These are phyloP conservation scores for Striga asiatica DNA, from an alignment of 257 asterid species.

Conservation along the genomic window DNA sequence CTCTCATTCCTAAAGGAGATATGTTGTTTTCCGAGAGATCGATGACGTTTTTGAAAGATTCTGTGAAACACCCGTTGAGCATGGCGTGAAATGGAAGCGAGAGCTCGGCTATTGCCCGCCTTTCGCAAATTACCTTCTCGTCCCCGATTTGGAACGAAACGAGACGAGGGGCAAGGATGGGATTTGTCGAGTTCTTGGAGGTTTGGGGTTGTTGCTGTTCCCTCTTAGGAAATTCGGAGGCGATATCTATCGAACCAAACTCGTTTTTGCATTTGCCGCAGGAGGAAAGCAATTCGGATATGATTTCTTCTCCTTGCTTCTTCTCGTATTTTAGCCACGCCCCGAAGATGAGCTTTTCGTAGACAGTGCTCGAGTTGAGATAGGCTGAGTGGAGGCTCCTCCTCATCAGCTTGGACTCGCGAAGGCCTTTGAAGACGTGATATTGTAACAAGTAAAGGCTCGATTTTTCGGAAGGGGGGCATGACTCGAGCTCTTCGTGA, in stretches of 20 bases:
- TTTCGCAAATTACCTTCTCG: constrained; percentile 61
- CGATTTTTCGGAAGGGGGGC: constrained; percentile 55
- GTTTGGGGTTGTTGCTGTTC: constrained; percentile 13
- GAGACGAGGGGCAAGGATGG: constrained; percentile 16
- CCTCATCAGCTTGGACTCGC: constrained; percentile 80
- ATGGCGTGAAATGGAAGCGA: constrained; percentile 89
- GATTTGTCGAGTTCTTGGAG: constrained; percentile 9
- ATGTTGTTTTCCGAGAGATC: constrained; percentile 79
- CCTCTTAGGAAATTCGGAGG: constrained; percentile 70
- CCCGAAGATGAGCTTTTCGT: constrained; percentile 78
- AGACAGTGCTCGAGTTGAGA: constrained; percentile 57
- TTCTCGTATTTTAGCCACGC: constrained; percentile 94
- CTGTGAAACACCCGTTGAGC: constrained; percentile 89
- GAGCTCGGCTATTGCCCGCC: constrained; percentile 65
- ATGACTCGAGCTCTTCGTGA: constrained; percentile 90
- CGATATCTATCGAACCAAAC: constrained; percentile 56
- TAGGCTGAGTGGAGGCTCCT: constrained; percentile 90
- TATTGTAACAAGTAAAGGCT: constrained; percentile 73
- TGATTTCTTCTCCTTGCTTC: constrained; percentile 75
- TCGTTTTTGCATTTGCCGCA: constrained; percentile 82
- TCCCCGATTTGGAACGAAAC: constrained; percentile 64
- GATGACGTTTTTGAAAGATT: constrained; percentile 59
- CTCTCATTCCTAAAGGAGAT: constrained; percentile 64
- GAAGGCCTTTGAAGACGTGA: constrained; percentile 92
- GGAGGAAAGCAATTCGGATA: constrained; percentile 62